Conservation (phyloP, 192 early-diverging fungal species). For the Coemansia sp. region DNA sequence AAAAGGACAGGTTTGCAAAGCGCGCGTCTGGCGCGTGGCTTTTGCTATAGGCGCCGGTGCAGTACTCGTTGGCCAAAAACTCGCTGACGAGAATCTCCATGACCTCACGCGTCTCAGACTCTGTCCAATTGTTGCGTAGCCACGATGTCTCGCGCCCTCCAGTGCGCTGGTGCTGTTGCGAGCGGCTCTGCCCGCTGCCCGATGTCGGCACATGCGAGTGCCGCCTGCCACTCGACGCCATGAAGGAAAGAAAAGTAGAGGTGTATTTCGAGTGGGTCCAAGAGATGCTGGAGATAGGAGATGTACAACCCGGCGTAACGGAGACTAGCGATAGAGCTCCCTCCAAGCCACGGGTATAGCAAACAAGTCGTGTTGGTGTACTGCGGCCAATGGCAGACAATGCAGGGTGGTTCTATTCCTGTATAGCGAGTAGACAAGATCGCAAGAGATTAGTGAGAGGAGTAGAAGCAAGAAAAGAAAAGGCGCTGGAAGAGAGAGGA, state of each 20-base stretch:
- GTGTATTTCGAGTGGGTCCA: background rate
- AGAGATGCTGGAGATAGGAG: background rate
- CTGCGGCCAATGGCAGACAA: background rate
- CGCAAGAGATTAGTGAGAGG: background rate
- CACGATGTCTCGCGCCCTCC: slow-evolving; percentile 25
- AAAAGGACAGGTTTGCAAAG: slow-evolving; percentile 23
- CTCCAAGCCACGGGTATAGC: too few relatives aligned
- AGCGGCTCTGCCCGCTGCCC: background rate
- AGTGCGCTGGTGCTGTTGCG: background rate
- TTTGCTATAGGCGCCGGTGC: slow-evolving; percentile 40
- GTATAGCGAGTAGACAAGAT: background rate
- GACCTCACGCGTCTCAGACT: slow-evolving; percentile 47
- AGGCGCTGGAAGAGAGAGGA: background rate
- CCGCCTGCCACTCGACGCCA: background rate
- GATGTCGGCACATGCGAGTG: background rate
- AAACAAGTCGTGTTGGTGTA: too few relatives aligned
- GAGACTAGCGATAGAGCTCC: background rate
- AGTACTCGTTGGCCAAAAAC: slow-evolving; percentile 26
- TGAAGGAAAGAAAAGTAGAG: background rate
- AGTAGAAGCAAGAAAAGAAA: background rate
- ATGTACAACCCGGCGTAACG: background rate
- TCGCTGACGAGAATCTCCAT: slow-evolving; percentile 46
- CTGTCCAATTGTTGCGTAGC: slow-evolving; percentile 52
- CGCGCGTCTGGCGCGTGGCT: slow-evolving; percentile 33
- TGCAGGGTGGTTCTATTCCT: background rate